Percentiles rank a stretch among this genome's conserved stretches.
Evolutionary conservation across 2,329 filamentous ascomycete genomes (phyloP).

Genomic region (Fusarium metavorans): DNA sequence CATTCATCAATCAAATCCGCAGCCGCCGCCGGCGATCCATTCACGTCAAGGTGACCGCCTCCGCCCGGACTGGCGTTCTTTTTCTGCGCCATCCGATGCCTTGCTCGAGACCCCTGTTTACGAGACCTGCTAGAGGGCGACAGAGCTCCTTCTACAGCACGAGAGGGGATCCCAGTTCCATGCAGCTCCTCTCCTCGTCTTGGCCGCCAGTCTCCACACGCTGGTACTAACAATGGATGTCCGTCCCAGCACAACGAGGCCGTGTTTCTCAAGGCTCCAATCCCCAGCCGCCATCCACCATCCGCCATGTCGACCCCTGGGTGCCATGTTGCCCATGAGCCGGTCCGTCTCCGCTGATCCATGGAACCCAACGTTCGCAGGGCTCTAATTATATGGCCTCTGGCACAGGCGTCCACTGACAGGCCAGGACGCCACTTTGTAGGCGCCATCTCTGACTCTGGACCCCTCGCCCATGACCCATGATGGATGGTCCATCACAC

Average conservation of each 20-base stretch:
- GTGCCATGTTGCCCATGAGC: conserved; percentile 40
- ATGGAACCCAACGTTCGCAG: conserved; percentile 46
- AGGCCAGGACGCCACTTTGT: conserved; percentile 53
- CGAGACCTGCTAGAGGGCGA: conserved; percentile 13
- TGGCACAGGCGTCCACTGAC: conserved; percentile 56
- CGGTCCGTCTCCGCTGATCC: conserved; percentile 46
- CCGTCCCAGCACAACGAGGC: conserved; percentile 20
- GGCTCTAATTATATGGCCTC: conserved; percentile 59
- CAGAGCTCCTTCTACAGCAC: conserved; percentile 1
- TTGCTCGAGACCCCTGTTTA: conserved; percentile 22
- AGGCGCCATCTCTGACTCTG: conserved; percentile 60
- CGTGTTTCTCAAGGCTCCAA: conserved; percentile 38
- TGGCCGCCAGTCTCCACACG: conserved; percentile 31
- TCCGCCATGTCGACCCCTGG: conserved; percentile 38
- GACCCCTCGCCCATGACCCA: conserved; percentile 51
- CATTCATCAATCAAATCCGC: conserved; percentile 26
- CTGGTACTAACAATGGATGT: conserved; percentile 24
- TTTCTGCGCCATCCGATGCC: conserved; percentile 18
- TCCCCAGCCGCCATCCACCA: conserved; percentile 41
- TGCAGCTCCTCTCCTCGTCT: conserved; percentile 40
- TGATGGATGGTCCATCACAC: conserved; percentile 41
- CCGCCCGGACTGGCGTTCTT: conserved; percentile 29
- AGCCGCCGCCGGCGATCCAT: conserved; percentile 36
- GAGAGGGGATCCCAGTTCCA: conserved; percentile 37
- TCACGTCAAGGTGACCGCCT: conserved; percentile 37